These are phyloP conservation scores for Yamadazyma ubonensis DNA, from an alignment of 805 yeast genomes.

Conservation along the genomic window DNA sequence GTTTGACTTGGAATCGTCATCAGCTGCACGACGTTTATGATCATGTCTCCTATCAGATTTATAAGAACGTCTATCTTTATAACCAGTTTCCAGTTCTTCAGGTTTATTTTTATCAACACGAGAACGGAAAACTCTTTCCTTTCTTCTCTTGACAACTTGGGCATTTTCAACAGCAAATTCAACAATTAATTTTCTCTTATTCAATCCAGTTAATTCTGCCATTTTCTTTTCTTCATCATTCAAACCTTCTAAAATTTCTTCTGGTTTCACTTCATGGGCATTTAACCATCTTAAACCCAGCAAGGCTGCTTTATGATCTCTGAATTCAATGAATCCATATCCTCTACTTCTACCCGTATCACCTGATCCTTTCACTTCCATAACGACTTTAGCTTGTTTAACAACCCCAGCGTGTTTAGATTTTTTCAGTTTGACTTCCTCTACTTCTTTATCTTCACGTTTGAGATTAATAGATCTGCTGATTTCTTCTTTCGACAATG, in stretches of 20 bases:
- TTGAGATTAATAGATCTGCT: slow-evolving; percentile 74
- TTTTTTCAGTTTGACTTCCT: slow-evolving; percentile 44
- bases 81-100: no score
- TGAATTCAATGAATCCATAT: slow-evolving; percentile 90
- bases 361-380: slow-evolving; percentile 88
- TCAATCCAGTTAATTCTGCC: slow-evolving; percentile 52
- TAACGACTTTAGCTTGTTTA: slow-evolving; percentile 87
- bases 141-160: slow-evolving; percentile 86
- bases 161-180: slow-evolving; percentile 97
- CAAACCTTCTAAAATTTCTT: slow-evolving; percentile 71
- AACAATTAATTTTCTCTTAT: slow-evolving; percentile 76
- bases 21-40: slow-evolving; percentile 15
- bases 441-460: slow-evolving; percentile 34
- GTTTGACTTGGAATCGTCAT: slow-evolving; percentile 1
- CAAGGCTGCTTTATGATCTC: slow-evolving; percentile 88
- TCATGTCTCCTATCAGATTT: slow-evolving; percentile 6
- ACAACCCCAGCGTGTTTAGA: slow-evolving; percentile 86
- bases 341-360: slow-evolving; percentile 91
- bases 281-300: slow-evolving; percentile 98
- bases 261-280: slow-evolving; percentile 77
- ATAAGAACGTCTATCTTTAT: slow-evolving; percentile 17
- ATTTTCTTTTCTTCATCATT: slow-evolving; percentile 62
- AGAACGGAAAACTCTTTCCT: slow-evolving; percentile 52
- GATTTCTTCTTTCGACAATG: slow-evolving; percentile 85
- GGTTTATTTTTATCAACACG: slow-evolving; percentile 21